These are phyloP conservation scores for Coelastrella sp. DNA, from an alignment of 139 green algal species.

Conservation along the genomic window DNA sequence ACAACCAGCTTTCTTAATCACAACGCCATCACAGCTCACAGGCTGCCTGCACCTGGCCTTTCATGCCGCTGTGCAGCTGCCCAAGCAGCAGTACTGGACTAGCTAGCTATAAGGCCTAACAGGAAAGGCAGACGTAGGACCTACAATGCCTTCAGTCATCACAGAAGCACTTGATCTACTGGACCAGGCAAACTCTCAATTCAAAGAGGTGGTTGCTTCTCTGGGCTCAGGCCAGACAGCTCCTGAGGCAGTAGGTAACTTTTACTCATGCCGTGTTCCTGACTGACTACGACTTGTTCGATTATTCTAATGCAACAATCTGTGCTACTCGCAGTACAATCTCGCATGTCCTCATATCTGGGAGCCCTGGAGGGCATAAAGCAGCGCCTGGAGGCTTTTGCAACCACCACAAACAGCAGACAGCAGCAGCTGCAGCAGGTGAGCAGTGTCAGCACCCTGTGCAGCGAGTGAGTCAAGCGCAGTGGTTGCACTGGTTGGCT, in stretches of 20 bases:
- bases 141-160: background rate
- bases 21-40: too few relatives aligned
- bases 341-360: background rate
- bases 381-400: background rate
- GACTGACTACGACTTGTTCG: background rate
- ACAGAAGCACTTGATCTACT: background rate
- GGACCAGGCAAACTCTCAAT: background rate
- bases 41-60: too few relatives aligned
- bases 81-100: too few relatives aligned
- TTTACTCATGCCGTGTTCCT: background rate
- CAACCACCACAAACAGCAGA: background rate
- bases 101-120: too few relatives aligned
- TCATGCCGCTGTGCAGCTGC: too few relatives aligned
- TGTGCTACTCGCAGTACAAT: background rate
- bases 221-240: background rate
- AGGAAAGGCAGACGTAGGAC: too few relatives aligned
- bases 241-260: background rate
- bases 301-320: background rate
- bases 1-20: too few relatives aligned
- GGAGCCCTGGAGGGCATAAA: background rate
- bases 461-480: too few relatives aligned
- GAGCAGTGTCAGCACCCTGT: background rate
- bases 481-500: too few relatives aligned
- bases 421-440: constrained; percentile 13
- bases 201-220: background rate